These are phyloP conservation scores for Rhododendron griersonianum DNA, from an alignment of 148 eudicot genomes.

Conservation along the genomic window DNA sequence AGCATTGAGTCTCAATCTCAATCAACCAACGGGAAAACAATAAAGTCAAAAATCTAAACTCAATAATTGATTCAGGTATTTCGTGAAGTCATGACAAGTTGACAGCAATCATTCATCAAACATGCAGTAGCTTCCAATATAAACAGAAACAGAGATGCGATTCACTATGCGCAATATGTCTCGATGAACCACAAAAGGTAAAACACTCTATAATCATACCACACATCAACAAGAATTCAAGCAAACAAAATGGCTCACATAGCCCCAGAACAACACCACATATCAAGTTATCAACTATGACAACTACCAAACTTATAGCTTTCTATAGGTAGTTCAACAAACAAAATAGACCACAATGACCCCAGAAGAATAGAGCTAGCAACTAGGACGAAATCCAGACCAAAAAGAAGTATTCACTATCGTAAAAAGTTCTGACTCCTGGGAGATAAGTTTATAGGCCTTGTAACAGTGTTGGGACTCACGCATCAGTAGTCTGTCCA, in stretches of 20 bases:
- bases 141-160: background rate
- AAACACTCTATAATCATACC: background rate
- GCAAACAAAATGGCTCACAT: constrained; percentile 1
- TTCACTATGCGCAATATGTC: background rate
- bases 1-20: background rate
- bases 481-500: background rate
- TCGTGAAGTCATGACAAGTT: background rate
- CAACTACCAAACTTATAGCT: background rate
- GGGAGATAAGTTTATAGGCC: background rate
- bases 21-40: background rate
- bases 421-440: background rate
- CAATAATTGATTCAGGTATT: background rate
- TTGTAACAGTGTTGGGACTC: background rate
- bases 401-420: background rate
- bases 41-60: background rate
- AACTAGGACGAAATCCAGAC: background rate
- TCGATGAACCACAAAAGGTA: background rate
- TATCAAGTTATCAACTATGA: background rate
- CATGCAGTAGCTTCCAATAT: background rate
- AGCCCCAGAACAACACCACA: background rate
- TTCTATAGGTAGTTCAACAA: background rate
- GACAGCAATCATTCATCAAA: background rate
- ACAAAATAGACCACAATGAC: background rate
- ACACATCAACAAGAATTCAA: background rate
- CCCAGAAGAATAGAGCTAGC: background rate